A percentile compares a stretch with the other conserved stretches of the same genome.
Conservation (phyloP, 352 stramenopile species). For the Thraustochytrium sp. region DNA sequence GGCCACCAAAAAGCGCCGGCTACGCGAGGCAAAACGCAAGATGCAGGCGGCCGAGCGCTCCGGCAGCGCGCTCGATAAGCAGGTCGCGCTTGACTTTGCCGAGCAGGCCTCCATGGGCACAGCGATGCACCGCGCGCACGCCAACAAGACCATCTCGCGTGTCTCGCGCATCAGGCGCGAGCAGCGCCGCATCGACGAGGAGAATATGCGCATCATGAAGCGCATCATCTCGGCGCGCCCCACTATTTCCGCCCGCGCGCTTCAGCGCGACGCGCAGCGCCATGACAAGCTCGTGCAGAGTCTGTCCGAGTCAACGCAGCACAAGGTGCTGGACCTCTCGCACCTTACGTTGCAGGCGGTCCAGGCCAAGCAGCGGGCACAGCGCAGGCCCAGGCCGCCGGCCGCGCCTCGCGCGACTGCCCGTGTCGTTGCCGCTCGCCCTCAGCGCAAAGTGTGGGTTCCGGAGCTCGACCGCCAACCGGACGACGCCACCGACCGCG, state of each 20-base stretch:
- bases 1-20: background rate
- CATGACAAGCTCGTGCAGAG: conserved; percentile 16
- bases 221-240: background rate
- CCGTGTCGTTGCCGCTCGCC: no score
- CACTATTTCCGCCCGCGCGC: background rate
- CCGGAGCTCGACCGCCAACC: no score
- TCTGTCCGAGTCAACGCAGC: conserved; percentile 3
- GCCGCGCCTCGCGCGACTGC: background rate
- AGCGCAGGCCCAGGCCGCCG: background rate
- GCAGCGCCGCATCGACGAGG: background rate
- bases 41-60: background rate
- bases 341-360: conserved; percentile 22
- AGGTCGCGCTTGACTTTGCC: background rate
- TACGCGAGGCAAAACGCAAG: background rate
- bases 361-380: background rate
- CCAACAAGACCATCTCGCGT: background rate
- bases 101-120: conserved; percentile 17
- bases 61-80: background rate
- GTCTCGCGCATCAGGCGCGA: background rate
- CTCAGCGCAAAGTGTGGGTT: no score
- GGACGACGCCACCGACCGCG: no score
- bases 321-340: conserved; percentile 16
- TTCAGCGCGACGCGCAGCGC: background rate
- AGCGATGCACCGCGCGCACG: background rate
- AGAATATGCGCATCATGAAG: conserved; percentile 27